A percentile compares a stretch with the other conserved stretches of the same genome.
Evolutionary conservation across 1,284 basidiomycete genomes (phyloP).

Genomic region (Trametes hirsuta): DNA sequence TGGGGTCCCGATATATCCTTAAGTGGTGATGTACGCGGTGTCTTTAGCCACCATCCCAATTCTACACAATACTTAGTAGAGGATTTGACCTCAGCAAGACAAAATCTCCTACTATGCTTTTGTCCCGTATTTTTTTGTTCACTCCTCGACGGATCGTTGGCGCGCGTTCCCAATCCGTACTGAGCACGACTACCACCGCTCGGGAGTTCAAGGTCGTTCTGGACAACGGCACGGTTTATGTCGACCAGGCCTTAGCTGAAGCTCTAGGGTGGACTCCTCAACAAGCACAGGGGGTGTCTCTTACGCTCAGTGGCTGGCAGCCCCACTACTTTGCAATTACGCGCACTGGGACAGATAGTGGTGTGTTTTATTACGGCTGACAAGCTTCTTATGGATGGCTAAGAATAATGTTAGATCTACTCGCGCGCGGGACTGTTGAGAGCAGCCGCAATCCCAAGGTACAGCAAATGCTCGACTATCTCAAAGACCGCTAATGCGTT

Average conservation of each 20-base stretch:
- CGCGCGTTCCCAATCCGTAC: neutral
- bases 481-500: constrained; percentile 13
- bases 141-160: neutral
- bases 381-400: neutral
- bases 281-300: constrained; percentile 10
- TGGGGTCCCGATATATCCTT: too few species aligned
- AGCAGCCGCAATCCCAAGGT: constrained; percentile 18
- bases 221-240: constrained; percentile 30
- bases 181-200: constrained; percentile 1
- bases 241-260: constrained; percentile 27
- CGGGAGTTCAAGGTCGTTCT: constrained; percentile 14
- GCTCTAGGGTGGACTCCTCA: constrained; percentile 27
- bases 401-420: constrained; percentile 8
- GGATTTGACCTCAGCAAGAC: too few species aligned
- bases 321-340: constrained; percentile 31
- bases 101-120: too few species aligned
- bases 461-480: constrained; percentile 16
- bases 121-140: too few species aligned
- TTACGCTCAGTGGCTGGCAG: constrained; percentile 28
- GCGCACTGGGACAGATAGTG: constrained; percentile 26
- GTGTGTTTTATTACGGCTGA: constrained; percentile 13
- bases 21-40: too few species aligned
- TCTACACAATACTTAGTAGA: neutral
- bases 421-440: constrained; percentile 20
- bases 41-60: too few species aligned